Percentiles rank a stretch among this genome's conserved stretches.
Conservation (phyloP, 139 green algal genomes). For the Yamagishiella unicocca region DNA sequence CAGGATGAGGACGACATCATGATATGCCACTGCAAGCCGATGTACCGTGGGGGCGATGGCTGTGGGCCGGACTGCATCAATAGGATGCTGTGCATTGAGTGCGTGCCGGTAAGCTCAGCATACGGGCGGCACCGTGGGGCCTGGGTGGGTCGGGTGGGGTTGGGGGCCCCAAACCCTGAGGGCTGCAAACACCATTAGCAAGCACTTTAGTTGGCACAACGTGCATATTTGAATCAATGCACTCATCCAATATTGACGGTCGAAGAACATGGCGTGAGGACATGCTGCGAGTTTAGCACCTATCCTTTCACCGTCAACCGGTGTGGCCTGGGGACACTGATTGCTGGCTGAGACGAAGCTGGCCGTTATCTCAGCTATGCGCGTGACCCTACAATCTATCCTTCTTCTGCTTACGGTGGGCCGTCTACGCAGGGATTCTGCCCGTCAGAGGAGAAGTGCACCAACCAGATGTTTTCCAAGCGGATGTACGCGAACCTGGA, state of each 20-base stretch:
- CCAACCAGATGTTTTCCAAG: slow-evolving; percentile 93
- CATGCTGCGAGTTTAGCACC: no score
- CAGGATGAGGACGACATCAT: slow-evolving; percentile 96
- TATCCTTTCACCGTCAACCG: no score
- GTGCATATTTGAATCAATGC: no score
- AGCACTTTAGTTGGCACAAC: no score
- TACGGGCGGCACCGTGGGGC: background rate
- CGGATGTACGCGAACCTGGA: slow-evolving; percentile 87
- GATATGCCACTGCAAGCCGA: slow-evolving; percentile 91
- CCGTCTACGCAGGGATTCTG: slow-evolving; percentile 83
- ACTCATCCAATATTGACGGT: no score
- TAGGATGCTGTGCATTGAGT: slow-evolving; percentile 95
- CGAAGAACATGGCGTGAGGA: no score
- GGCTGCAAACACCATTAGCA: no score
- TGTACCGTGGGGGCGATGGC: slow-evolving; percentile 69
- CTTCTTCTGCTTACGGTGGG: background rate
- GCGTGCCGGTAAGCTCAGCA: slow-evolving; percentile 67
- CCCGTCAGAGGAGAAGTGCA: slow-evolving; percentile 90
- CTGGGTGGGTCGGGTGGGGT: background rate
- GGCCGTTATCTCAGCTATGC: no score
- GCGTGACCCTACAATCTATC: no score
- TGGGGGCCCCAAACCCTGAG: no score
- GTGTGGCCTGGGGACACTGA: no score
- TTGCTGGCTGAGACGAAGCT: no score
- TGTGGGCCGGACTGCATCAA: slow-evolving; percentile 97